Evolutionary conservation across 805 yeast species (phyloP), one percentile per base, ranked within the genome.

Genomic region (Yarrowia sp.): DNA sequence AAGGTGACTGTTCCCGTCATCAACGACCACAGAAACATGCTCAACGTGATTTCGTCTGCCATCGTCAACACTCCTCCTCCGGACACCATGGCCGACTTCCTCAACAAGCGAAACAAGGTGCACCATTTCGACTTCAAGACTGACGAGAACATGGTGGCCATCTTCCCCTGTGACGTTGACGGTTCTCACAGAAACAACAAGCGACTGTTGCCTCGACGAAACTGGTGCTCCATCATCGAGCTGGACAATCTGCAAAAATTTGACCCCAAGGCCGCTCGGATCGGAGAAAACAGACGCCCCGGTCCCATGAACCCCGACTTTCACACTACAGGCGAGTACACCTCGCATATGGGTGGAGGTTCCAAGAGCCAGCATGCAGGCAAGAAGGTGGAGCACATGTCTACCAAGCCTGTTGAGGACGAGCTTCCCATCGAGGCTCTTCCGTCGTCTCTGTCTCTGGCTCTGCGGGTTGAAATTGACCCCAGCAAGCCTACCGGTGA

Each of bases 21-120:
- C 42, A 40, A 65, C 8, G 68, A 65, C 43, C 68, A 65, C 26
- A 79, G 93, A 70, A 82, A 90, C 72, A 88, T 93, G 76, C 84
- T 91, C 77, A 94, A 94, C 75, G 86, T 95, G 53, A 89, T 92
- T 55, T 87, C 95, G 8, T 91, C 97, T 16, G 98, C 98, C 2
- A 92, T 94, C 69, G 87, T 89, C 38, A 94, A 94, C 77, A 87
- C 95, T 0, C 97, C 99, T 12, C 98, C 98, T 1, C 97, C 98
- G 1, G 86, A 87, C 75, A 88, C 88, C 8, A 90, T 94, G 89
- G 95, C 97, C 0, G 79, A 80, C 7, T 80, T 94, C 71, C 80
- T 94, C 72, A 84, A 89, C 77, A 86, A 83, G 73, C 82, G 97
- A 73, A 83, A 90, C 14, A 83, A 83, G 67, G 80, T 85, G 26